These are phyloP conservation scores for Alternaria consortialis DNA, from an alignment of 2,329 filamentous ascomycete genomes.

Conservation along the genomic window DNA sequence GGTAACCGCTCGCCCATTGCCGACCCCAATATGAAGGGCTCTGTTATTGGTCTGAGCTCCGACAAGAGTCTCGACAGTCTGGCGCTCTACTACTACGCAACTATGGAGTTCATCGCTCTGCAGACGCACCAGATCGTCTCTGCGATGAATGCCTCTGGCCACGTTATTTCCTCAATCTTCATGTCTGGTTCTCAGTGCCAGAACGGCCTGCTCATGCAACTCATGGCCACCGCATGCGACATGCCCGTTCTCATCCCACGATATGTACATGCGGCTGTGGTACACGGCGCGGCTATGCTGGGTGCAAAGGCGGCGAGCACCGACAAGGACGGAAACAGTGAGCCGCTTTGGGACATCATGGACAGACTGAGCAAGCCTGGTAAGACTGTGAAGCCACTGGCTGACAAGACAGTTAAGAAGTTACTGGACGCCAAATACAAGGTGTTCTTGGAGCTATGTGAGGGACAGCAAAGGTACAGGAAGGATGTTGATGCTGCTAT, in stretches of 20 bases:
- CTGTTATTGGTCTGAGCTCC: constrained; percentile 83
- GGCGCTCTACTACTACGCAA: constrained; percentile 91
- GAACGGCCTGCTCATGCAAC: constrained; percentile 88
- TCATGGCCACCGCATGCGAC: constrained; percentile 88
- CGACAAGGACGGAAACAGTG: constrained; percentile 77
- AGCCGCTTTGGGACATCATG: constrained; percentile 96
- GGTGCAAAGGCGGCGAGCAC: constrained; percentile 95
- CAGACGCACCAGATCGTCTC: constrained; percentile 96
- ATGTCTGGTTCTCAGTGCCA: constrained; percentile 99
- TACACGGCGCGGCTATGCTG: constrained; percentile 98
- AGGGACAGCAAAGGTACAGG: constrained; percentile 83
- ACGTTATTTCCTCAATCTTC: constrained; percentile 91
- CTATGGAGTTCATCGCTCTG: constrained; percentile 97
- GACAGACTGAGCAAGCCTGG: constrained; percentile 96
- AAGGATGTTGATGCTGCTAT: constrained; percentile 73
- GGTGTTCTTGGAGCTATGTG: constrained; percentile 93
- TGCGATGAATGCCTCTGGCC: constrained; percentile 89
- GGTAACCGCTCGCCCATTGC: constrained; percentile 95
- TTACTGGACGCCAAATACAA: constrained; percentile 89
- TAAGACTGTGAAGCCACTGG: constrained; percentile 78
- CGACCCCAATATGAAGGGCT: constrained; percentile 90
- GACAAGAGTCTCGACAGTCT: constrained; percentile 89
- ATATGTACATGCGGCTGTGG: constrained; percentile 94
- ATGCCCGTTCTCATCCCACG: constrained; percentile 94
- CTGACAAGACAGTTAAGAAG: constrained; percentile 76